phyloP scores from a whole-genome alignment of 179 eudicot species.

The Carnegiea gigantea region DNA sequence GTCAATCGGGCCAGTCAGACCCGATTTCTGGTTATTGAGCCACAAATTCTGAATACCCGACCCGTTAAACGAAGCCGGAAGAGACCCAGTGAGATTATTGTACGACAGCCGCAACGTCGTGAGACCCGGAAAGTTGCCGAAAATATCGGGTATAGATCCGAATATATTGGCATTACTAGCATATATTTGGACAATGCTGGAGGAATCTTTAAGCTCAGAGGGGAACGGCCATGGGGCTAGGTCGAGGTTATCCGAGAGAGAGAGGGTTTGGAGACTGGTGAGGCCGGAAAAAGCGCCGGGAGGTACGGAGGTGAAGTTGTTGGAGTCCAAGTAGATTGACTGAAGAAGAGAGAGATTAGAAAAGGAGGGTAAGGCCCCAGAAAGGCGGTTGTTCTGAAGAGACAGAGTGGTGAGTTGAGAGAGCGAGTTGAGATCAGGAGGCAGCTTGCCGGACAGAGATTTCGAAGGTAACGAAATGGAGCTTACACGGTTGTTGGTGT shows the following conservation, averaged over 20 bases:
- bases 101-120: slow-evolving; percentile 49
- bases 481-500: slow-evolving; percentile 28
- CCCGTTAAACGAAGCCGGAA: slow-evolving; percentile 46
- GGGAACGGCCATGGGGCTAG: slow-evolving; percentile 55
- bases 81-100: slow-evolving; percentile 48
- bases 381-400: slow-evolving; percentile 32
- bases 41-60: slow-evolving; percentile 41
- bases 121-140: slow-evolving; percentile 39
- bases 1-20: slow-evolving; percentile 46
- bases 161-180: slow-evolving; percentile 37
- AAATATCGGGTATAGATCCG: slow-evolving; percentile 60
- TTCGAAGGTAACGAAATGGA: slow-evolving; percentile 32
- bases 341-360: slow-evolving; percentile 31
- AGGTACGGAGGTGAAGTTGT: slow-evolving; percentile 41
- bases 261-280: slow-evolving; percentile 28
- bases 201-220: slow-evolving; percentile 29
- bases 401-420: slow-evolving; percentile 34
- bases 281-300: slow-evolving; percentile 35
- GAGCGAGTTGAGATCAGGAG: slow-evolving; percentile 33
- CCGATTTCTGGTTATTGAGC: slow-evolving; percentile 57
- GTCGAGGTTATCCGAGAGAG: slow-evolving; percentile 21
- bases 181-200: slow-evolving; percentile 28
- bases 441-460: slow-evolving; percentile 30
- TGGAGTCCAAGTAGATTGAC: slow-evolving; percentile 22
- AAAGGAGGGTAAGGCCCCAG: slow-evolving; percentile 39